Conservation (phyloP, 2,329 filamentous ascomycete genomes). For the Ascochyta koolunga region DNA sequence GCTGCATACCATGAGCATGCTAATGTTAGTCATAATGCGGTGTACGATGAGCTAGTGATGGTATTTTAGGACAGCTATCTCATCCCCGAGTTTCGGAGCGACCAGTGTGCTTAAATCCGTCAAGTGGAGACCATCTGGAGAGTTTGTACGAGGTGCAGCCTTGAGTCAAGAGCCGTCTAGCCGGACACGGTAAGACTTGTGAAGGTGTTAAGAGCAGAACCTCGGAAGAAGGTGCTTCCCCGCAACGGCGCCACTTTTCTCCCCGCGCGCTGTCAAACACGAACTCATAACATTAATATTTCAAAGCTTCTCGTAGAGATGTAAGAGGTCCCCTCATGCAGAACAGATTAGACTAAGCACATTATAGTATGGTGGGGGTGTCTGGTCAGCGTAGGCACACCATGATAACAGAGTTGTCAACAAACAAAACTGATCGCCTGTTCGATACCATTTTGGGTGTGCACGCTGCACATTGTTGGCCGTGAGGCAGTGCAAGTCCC, state of each 20-base stretch:
- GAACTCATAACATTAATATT: background rate
- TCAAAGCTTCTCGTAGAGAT: too few species aligned
- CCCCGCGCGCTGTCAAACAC: background rate
- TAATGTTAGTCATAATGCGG: constrained; percentile 2
- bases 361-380: too few species aligned
- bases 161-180: background rate
- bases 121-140: constrained; percentile 1
- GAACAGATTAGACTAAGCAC: too few species aligned
- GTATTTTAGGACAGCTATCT: background rate
- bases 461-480: too few species aligned
- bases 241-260: background rate
- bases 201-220: constrained; percentile 7
- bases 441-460: too few species aligned
- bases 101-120: background rate
- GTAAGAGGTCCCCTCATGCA: too few species aligned
- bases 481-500: too few species aligned
- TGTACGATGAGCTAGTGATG: background rate
- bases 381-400: too few species aligned
- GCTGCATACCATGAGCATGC: background rate
- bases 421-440: too few species aligned
- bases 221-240: constrained; percentile 6
- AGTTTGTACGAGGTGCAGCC: constrained; percentile 13
- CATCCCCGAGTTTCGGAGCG: constrained; percentile 3
- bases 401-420: too few species aligned
- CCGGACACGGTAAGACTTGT: constrained; percentile 2